Base-by-base conservation (phyloP, 2,329 filamentous ascomycete genomes). In the Aspergillus felis region DNA sequence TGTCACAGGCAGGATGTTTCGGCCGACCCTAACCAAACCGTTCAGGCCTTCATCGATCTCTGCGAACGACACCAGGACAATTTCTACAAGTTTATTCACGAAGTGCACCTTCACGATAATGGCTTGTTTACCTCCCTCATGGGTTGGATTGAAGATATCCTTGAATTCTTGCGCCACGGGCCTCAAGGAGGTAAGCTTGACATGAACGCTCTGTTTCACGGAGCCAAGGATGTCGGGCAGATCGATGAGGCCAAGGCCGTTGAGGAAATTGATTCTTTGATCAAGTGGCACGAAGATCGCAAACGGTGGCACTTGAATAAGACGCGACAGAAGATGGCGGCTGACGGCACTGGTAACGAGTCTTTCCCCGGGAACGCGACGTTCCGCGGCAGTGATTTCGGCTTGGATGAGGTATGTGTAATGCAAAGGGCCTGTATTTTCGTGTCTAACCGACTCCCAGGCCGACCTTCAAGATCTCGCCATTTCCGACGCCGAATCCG, bases 231-330 rank as follows among this genome's bases (percentile, higher is more conserved):
- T 63, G 81, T 83, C 25, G 83, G 84, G 6, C 73, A 81, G 53
- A 78, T 99, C 53, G 84, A 97, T 71, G 88, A 87, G 71, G 80
- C 84, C 2, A 84, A 85, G 62, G 90, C 89, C 0, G 85, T 92
- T 8, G 77, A 77, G 3, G 94, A 99, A 76, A 92, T 97, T 68
- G 86, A 97, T 68, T 79, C 83, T 29, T 81, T 99, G 51, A 94
- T 99, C 65, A 82, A 87, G 50, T 99, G 94, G 94, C 94, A 99
- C 74, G 91, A 92, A 71, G 90, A 91, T 46, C 83, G 94, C 55
- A 97, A 99, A 82, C 93, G 93, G 77, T 99, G 94, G 94, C 94
- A 99, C 72, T 87, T 93, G 60, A 91, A 96, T 76, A 99, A 99
- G 82, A 99, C 94, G 8, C 82, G 92, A 54, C 94, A 97, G 78